phyloP scores from a whole-genome alignment of 208 protist genomes.

The Leishmania lainsoni region DNA sequence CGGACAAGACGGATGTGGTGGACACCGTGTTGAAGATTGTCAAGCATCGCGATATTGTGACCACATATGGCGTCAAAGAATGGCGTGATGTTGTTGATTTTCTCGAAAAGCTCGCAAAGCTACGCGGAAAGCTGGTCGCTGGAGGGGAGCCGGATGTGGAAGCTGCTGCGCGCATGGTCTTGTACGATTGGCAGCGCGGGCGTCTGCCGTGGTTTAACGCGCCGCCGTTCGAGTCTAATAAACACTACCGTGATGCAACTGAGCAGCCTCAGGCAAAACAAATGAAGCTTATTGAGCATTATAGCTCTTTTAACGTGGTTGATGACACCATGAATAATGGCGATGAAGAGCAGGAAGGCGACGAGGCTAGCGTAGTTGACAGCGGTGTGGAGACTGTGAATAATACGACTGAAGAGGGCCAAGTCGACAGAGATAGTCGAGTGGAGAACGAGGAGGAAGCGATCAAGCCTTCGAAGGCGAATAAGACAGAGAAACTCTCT shows the following conservation, averaged over 20 bases:
- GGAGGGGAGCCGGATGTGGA: constrained; percentile 96
- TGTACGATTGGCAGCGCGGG: constrained; percentile 98
- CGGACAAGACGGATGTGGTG: constrained; percentile 95
- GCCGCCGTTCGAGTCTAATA: constrained; percentile 91
- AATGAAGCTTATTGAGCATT: constrained; percentile 91
- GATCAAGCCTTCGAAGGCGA: constrained; percentile 8
- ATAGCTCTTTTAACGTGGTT: constrained; percentile 82
- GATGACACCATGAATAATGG: constrained; percentile 69
- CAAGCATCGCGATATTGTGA: constrained; percentile 95
- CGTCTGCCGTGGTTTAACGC: constrained; percentile 96
- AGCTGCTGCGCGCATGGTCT: constrained; percentile 95
- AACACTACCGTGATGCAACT: constrained; percentile 82
- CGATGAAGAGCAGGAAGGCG: constrained; percentile 26
- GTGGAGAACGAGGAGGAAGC: constrained; percentile 1
- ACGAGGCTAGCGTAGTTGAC: constrained; percentile 26
- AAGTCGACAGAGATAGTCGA: background rate
- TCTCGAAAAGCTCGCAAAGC: constrained; percentile 94
- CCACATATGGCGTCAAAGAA: constrained; percentile 95
- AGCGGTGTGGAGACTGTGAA: constrained; percentile 11
- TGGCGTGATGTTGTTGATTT: constrained; percentile 97
- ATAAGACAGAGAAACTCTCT: background rate
- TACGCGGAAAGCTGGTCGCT: constrained; percentile 94
- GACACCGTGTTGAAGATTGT: constrained; percentile 94
- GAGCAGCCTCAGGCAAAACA: constrained; percentile 68
- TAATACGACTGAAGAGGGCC: background rate